These are phyloP conservation scores for Cercophora scortea DNA, from an alignment of 495 filamentous ascomycete species.

Conservation along the genomic window DNA sequence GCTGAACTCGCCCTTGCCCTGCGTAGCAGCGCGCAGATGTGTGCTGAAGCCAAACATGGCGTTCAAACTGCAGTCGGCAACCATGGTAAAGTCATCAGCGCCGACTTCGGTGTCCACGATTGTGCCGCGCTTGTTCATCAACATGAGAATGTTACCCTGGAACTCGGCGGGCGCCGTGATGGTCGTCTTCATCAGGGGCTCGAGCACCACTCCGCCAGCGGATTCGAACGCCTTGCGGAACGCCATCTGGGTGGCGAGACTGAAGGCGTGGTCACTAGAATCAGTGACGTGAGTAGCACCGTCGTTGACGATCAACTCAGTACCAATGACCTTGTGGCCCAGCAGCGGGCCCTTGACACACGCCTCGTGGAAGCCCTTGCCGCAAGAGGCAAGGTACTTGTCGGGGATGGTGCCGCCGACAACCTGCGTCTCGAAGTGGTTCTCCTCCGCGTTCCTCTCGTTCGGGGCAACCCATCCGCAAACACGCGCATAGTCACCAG, in stretches of 20 bases:
- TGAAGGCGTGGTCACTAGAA: slow-evolving; percentile 98
- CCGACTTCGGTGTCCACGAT: slow-evolving; percentile 96
- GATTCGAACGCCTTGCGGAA: slow-evolving; percentile 90
- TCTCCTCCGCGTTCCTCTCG: slow-evolving; percentile 54
- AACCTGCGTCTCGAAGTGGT: slow-evolving; percentile 80
- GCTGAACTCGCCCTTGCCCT: slow-evolving; percentile 97
- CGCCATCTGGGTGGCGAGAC: slow-evolving; percentile 88
- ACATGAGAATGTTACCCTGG: slow-evolving; percentile 89
- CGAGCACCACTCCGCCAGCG: slow-evolving; percentile 72
- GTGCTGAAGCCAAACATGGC: slow-evolving; percentile 95
- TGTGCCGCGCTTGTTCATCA: slow-evolving; percentile 93
- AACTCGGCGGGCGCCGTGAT: slow-evolving; percentile 96
- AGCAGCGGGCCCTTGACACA: slow-evolving; percentile 87
- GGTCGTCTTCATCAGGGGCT: slow-evolving; percentile 97
- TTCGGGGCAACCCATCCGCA: slow-evolving; percentile 89
- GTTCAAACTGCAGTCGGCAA: slow-evolving; percentile 87
- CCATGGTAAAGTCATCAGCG: slow-evolving; percentile 89
- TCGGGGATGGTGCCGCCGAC: slow-evolving; percentile 87
- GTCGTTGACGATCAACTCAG: slow-evolving; percentile 88
- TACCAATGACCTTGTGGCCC: slow-evolving; percentile 87
- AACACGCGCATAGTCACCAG: slow-evolving; percentile 93
- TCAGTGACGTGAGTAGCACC: slow-evolving; percentile 98
- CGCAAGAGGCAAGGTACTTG: slow-evolving; percentile 93
- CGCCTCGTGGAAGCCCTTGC: slow-evolving; percentile 84
- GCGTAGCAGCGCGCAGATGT: slow-evolving; percentile 84